Conservation (phyloP, 306 rosid genomes). For the Sechiopsis laciniata region DNA sequence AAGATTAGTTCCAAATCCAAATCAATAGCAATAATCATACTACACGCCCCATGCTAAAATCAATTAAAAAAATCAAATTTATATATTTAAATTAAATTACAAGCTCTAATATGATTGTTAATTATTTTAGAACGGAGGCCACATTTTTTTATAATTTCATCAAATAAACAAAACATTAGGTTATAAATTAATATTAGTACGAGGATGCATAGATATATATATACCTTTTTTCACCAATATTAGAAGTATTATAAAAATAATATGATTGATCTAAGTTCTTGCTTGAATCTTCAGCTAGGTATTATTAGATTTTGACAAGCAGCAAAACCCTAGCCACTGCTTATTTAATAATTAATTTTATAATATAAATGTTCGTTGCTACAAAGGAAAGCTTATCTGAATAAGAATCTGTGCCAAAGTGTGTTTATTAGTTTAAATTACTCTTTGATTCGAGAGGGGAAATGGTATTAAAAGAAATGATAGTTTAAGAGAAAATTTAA, state of each 20-base stretch:
- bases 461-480: not conserved
- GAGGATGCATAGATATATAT: constrained; percentile 8
- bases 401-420: constrained; percentile 19
- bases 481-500: not conserved
- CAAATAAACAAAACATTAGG: not conserved
- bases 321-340: constrained; percentile 22
- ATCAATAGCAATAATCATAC: not conserved
- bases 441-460: not conserved
- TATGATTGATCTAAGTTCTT: not conserved
- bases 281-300: constrained; percentile 20
- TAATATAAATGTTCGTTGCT: constrained; percentile 16
- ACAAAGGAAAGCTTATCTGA: constrained; percentile 5
- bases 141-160: not conserved
- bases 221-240: too few relatives aligned
- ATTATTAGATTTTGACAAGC: constrained; percentile 24
- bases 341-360: constrained; percentile 11
- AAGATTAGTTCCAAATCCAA: constrained; percentile 9
- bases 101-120: not conserved
- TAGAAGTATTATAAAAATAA: too few relatives aligned
- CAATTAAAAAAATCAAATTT: not conserved
- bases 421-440: constrained; percentile 5
- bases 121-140: not conserved
- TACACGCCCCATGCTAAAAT: not conserved
- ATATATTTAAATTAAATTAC: constrained; percentile 1
- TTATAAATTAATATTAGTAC: constrained; percentile 11